Base-by-base conservation (phyloP, 1,284 basidiomycete species). In the Trametes sp. region DNA sequence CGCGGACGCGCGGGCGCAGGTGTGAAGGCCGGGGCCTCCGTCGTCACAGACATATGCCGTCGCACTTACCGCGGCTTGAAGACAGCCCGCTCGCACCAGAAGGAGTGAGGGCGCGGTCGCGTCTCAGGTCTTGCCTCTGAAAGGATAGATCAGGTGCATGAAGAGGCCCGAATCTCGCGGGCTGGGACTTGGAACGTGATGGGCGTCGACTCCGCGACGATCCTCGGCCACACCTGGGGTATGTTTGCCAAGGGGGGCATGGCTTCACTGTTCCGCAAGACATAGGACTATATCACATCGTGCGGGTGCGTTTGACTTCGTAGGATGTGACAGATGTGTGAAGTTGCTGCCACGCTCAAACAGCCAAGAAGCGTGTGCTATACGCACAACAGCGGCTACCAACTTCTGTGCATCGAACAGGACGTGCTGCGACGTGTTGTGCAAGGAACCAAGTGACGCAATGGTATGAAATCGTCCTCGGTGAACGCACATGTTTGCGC, bases 151-250 rank as follows among this genome's bases (percentile, higher is more conserved):
- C 26, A 10, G n/a, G 19, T n/a, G 8, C 14, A 9, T 10, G 51
- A 38, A 24, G 50, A 21, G 50, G 23, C 28, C 57, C 57, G 49
- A 51, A n/a, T 45, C 13, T 9, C 19, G 29, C 49, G 41, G 42
- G 44, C 19, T 59, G 42, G 33, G 36, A 11, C 9, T 23, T 50
- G 51, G 52, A 50, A 54, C 35, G 31, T 42, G 51, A 54, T 54
- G 52, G 14, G 21, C 16, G 29, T 38, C 16, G 24, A 60, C 59
- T 54, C 59, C 59, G 59, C 52, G 59, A 60, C 52, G 59, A 54
- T 54, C 33, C n/a, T n/a, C 31, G 14, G 21, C 44, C n/a, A 54
- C 28, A 24, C 10, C 35, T 29, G 14, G 24, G 51, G 16, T 42
- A n/a, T 5, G 13, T 19, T 4, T 46, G 54, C 54, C 42, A 13